Evolutionary conservation across 345 rosid genomes (phyloP).

Genomic region (Camelina laxa): DNA sequence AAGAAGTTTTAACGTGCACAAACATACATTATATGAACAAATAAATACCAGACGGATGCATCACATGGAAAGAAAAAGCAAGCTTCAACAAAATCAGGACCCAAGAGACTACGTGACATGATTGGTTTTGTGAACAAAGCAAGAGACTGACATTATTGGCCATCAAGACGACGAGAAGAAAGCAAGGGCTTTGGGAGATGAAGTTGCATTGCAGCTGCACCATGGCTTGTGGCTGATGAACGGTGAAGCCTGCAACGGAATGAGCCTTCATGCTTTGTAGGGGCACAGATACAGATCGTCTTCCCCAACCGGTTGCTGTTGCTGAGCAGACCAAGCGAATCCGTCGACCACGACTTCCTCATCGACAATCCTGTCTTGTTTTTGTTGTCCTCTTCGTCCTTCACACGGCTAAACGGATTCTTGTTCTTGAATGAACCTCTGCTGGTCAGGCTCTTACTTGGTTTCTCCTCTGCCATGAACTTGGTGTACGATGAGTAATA

Average conservation of each 20-base stretch:
- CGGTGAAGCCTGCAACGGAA: conserved; percentile 47
- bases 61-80: neutral
- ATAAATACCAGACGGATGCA: neutral
- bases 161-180: conserved; percentile 29
- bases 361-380: conserved; percentile 29
- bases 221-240: conserved; percentile 32
- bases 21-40: neutral
- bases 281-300: conserved; percentile 35
- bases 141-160: conserved; percentile 28
- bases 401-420: conserved; percentile 39
- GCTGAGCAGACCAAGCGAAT: conserved; percentile 37
- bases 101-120: too few relatives aligned
- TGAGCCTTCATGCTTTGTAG: conserved; percentile 44
- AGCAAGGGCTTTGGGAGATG: conserved; percentile 40
- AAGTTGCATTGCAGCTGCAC: conserved; percentile 24
- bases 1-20: neutral
- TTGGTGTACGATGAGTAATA: neutral
- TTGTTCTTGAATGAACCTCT: conserved; percentile 31
- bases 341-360: conserved; percentile 48
- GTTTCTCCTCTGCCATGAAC: conserved; percentile 37
- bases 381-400: conserved; percentile 11
- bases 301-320: conserved; percentile 36
- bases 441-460: conserved; percentile 30
- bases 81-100: neutral
- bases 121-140: neutral